A percentile compares a stretch with the other conserved stretches of the same genome.
These are phyloP conservation scores for Hypericum perforatum DNA, from an alignment of 345 rosid species.

Conservation along the genomic window DNA sequence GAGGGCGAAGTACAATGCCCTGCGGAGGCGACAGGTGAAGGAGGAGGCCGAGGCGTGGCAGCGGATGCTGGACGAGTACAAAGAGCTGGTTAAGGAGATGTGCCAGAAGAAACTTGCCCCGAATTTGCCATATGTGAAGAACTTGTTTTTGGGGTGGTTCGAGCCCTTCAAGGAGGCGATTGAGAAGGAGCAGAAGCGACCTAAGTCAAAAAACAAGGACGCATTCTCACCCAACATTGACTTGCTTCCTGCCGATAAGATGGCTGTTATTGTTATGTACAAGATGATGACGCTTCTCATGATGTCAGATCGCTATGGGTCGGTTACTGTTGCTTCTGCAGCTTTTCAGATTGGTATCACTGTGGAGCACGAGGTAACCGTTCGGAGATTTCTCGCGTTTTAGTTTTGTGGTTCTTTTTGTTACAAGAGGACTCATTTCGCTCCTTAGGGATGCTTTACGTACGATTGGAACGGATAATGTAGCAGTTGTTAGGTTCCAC, in stretches of 20 bases:
- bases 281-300: conserved; percentile 81
- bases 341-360: conserved; percentile 77
- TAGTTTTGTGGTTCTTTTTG: too few species aligned
- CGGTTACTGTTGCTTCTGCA: conserved; percentile 77
- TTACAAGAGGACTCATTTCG: too few species aligned
- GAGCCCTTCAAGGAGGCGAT: conserved; percentile 79
- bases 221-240: conserved; percentile 79
- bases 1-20: conserved; percentile 43
- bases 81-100: conserved; percentile 65
- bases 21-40: conserved; percentile 70
- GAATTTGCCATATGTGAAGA: conserved; percentile 68
- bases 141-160: conserved; percentile 82
- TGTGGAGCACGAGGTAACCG: conserved; percentile 75
- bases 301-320: conserved; percentile 56
- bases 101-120: conserved; percentile 74
- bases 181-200: conserved; percentile 54
- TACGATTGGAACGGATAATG: too few species aligned
- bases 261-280: conserved; percentile 93
- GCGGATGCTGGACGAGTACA: conserved; percentile 67
- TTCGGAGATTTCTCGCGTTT: conserved; percentile 2
- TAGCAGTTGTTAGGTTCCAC: too few species aligned
- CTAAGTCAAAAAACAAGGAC: conserved; percentile 53
- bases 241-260: conserved; percentile 73
- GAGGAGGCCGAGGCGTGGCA: conserved; percentile 96
- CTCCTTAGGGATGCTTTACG: too few species aligned